Percentiles rank a stretch among this genome's conserved stretches.
phyloP scores from a whole-genome alignment of 2,329 filamentous ascomycete genomes.

The Hypoxylon sp. region DNA sequence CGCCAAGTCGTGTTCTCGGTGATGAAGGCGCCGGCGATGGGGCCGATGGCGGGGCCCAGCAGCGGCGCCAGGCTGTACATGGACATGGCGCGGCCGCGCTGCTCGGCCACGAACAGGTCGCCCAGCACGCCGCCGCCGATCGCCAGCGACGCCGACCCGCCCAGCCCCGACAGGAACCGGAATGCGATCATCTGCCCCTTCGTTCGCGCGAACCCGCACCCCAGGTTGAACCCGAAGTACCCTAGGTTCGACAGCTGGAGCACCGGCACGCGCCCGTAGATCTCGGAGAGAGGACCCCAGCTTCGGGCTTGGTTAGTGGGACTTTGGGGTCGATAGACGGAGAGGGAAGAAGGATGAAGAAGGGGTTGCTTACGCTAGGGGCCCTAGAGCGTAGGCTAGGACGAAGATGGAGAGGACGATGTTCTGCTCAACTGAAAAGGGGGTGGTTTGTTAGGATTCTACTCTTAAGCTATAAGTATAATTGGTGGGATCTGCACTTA shows the following conservation, averaged over 20 bases:
- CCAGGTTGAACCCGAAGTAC: slow-evolving; percentile 69
- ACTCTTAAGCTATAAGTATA: neutral
- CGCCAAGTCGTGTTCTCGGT: slow-evolving; percentile 76
- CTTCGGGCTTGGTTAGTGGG: slow-evolving; percentile 19
- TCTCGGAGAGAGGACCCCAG: slow-evolving; percentile 67
- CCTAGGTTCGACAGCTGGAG: slow-evolving; percentile 68
- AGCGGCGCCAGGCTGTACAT: slow-evolving; percentile 76
- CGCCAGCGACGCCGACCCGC: slow-evolving; percentile 69
- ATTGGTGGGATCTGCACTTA: slow-evolving; percentile 34
- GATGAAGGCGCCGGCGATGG: slow-evolving; percentile 77
- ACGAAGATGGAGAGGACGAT: slow-evolving; percentile 67
- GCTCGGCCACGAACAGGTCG: slow-evolving; percentile 69
- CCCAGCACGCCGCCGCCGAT: slow-evolving; percentile 54
- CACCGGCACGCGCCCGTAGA: slow-evolving; percentile 69
- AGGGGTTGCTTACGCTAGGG: slow-evolving; percentile 63
- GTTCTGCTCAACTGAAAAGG: slow-evolving; percentile 56
- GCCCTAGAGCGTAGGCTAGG: slow-evolving; percentile 68
- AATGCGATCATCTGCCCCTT: slow-evolving; percentile 70
- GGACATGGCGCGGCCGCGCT: slow-evolving; percentile 73
- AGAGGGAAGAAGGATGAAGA: too few relatives aligned
- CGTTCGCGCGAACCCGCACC: slow-evolving; percentile 69
- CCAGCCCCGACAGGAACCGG: slow-evolving; percentile 71
- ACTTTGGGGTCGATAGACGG: neutral
- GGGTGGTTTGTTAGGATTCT: slow-evolving; percentile 4
- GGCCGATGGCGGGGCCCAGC: slow-evolving; percentile 75